A percentile compares a stretch with the other conserved stretches of the same genome.
Evolutionary conservation across 805 yeast species (phyloP).

Genomic region (Candida corydali): DNA sequence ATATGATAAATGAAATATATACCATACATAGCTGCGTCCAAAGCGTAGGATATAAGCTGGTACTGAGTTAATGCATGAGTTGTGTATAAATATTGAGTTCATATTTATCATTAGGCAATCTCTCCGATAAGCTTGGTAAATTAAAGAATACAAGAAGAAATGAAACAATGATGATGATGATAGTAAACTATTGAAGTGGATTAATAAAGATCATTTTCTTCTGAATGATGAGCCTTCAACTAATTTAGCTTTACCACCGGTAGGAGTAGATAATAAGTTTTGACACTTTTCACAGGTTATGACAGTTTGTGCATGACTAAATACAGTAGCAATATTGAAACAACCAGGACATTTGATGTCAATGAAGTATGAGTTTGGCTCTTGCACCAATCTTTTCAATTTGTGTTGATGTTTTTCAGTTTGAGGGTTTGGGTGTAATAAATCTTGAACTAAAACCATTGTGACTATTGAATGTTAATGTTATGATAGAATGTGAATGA

Average conservation of each 20-base stretch:
- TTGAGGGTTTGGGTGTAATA: constrained; percentile 37
- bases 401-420: constrained; percentile 36
- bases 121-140: no score
- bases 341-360: constrained; percentile 42
- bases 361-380: constrained; percentile 41
- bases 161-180: no score
- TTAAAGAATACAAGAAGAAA: no score
- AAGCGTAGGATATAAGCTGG: no score
- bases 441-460: constrained; percentile 42
- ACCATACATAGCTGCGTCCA: no score
- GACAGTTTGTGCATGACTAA: constrained; percentile 41
- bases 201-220: constrained; percentile 39
- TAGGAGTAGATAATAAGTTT: constrained; percentile 37
- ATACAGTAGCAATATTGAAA: constrained; percentile 38
- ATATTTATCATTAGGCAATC: no score
- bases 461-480: no score
- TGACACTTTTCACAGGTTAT: constrained; percentile 40
- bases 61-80: no score
- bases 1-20: no score
- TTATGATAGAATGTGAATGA: no score
- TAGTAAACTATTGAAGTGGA: no score
- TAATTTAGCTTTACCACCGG: constrained; percentile 43
- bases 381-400: constrained; percentile 37
- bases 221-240: constrained; percentile 41
- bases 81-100: no score